Conservation (phyloP, 805 yeast species). For the Kregervanrija delftensis region DNA sequence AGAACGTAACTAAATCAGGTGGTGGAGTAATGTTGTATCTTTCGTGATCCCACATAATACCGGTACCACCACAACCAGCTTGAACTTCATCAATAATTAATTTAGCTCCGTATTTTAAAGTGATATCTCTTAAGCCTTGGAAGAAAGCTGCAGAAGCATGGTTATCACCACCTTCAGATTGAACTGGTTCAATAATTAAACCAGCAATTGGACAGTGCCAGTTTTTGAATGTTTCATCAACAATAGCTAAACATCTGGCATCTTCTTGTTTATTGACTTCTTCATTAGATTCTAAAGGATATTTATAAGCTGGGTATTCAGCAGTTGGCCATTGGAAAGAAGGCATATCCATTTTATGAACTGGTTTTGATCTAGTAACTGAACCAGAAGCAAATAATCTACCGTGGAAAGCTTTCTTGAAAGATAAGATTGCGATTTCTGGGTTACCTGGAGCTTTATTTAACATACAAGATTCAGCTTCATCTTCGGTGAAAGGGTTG, state of each 20-base stretch:
- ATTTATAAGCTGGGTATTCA: conserved; percentile 69
- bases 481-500: conserved; percentile 59
- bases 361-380: conserved; percentile 88
- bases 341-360: conserved; percentile 90
- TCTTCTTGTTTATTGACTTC: conserved; percentile 72
- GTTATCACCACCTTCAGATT: conserved; percentile 89
- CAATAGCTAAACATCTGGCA: conserved; percentile 67
- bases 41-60: conserved; percentile 84
- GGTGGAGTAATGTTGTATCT: conserved; percentile 69
- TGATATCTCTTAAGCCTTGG: conserved; percentile 76
- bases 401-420: conserved; percentile 90
- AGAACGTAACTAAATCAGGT: conserved; percentile 81
- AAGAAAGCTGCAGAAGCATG: conserved; percentile 73
- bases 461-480: conserved; percentile 66
- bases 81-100: conserved; percentile 83
- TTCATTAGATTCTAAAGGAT: conserved; percentile 83
- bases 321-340: conserved; percentile 97
- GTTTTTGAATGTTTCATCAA: conserved; percentile 60
- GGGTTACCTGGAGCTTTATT: conserved; percentile 88
- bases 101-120: conserved; percentile 61
- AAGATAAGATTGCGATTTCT: conserved; percentile 76
- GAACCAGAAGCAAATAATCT: conserved; percentile 89
- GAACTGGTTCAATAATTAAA: conserved; percentile 83
- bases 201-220: conserved; percentile 84
- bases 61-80: conserved; percentile 87